These are phyloP conservation scores for Boechera divaricarpa DNA, from an alignment of 345 rosid genomes.

Conservation along the genomic window DNA sequence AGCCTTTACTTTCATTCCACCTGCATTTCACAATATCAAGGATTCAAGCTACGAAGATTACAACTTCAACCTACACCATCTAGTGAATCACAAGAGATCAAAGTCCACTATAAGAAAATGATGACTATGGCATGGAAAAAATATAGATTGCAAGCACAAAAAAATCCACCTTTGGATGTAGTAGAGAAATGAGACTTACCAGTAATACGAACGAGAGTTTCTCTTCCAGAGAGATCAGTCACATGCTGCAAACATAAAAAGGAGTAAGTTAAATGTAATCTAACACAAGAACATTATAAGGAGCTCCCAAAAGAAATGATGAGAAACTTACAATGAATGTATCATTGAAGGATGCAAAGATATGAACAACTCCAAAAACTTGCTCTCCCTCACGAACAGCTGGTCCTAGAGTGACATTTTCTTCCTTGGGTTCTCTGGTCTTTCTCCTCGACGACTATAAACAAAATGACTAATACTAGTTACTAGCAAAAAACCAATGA, in stretches of 20 bases:
- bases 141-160: neutral
- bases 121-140: neutral
- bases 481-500: no score
- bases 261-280: neutral
- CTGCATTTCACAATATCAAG: slow-evolving; percentile 41
- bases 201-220: slow-evolving; percentile 85
- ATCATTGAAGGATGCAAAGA: slow-evolving; percentile 76
- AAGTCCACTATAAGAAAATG: neutral
- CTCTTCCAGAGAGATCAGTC: slow-evolving; percentile 86
- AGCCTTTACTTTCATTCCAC: slow-evolving; percentile 95
- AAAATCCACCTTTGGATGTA: neutral
- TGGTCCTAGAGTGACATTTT: slow-evolving; percentile 74
- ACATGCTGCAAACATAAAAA: slow-evolving; percentile 71
- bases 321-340: slow-evolving; percentile 62
- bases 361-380: slow-evolving; percentile 77
- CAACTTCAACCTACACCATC: neutral
- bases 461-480: neutral
- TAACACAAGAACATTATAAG: neutral
- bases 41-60: neutral
- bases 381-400: slow-evolving; percentile 75
- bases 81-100: no score
- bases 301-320: neutral
- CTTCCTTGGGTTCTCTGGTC: slow-evolving; percentile 78
- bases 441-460: slow-evolving; percentile 72
- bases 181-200: slow-evolving; percentile 46